Conservation (phyloP, 202 grass and related monocot species). For the Setaria viridis region DNA sequence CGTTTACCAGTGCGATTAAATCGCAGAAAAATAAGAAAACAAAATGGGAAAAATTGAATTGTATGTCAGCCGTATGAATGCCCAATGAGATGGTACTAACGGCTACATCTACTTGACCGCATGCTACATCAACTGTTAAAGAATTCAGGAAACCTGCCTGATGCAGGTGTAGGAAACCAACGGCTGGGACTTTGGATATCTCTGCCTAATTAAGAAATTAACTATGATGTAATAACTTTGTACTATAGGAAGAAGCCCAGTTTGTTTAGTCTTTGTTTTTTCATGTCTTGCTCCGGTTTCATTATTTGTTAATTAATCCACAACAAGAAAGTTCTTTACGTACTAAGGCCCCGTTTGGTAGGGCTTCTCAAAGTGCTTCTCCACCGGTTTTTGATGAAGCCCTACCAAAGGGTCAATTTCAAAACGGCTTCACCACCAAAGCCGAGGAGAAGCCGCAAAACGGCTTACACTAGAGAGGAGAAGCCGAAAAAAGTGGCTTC, state of each 20-base stretch:
- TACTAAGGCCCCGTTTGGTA: too few relatives aligned
- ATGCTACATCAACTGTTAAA: background rate
- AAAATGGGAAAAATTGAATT: background rate
- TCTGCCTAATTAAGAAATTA: background rate
- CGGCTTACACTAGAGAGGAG: too few relatives aligned
- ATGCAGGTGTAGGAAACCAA: background rate
- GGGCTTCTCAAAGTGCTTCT: too few relatives aligned
- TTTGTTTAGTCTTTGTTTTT: too few relatives aligned
- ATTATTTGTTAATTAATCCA: background rate
- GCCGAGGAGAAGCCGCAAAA: too few relatives aligned
- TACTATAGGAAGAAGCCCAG: background rate
- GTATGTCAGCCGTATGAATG: too few relatives aligned
- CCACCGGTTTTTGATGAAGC: too few relatives aligned
- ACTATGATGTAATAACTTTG: background rate
- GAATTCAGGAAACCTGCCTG: constrained; percentile 7
- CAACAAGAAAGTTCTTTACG: too few relatives aligned
- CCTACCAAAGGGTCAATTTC: too few relatives aligned
- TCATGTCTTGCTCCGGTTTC: background rate
- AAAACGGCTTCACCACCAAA: too few relatives aligned
- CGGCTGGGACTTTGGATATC: background rate
- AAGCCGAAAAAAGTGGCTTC: too few relatives aligned
- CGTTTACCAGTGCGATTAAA: background rate
- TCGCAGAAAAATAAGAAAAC: background rate
- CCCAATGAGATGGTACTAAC: background rate
- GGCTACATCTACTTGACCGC: background rate